A percentile compares a stretch with the other conserved stretches of the same genome.
Conservation (phyloP, 208 protist genomes). For the Leishmania mexicana region DNA sequence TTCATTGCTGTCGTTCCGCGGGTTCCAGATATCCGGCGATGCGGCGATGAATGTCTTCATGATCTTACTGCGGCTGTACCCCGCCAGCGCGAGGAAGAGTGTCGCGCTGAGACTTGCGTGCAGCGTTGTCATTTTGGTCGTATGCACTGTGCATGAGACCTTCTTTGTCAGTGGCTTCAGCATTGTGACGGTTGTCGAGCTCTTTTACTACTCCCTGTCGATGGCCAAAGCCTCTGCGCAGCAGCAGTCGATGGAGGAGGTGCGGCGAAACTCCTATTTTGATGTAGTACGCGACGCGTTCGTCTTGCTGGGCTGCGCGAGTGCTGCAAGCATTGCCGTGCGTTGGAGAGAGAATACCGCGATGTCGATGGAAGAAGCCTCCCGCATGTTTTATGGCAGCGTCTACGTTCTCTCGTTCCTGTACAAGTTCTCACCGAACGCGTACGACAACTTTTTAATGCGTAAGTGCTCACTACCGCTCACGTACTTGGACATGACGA, state of each 20-base stretch:
- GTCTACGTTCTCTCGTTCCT: slow-evolving; percentile 77
- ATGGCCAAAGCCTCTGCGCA: slow-evolving; percentile 47
- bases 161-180: slow-evolving; percentile 65
- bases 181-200: slow-evolving; percentile 52
- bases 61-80: slow-evolving; percentile 23
- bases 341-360: slow-evolving; percentile 3
- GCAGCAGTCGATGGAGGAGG: slow-evolving; percentile 34
- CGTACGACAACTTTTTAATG: slow-evolving; percentile 80
- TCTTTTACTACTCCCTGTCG: slow-evolving; percentile 63
- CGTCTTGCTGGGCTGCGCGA: slow-evolving; percentile 40
- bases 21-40: slow-evolving; percentile 69
- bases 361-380: slow-evolving; percentile 39
- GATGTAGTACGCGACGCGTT: slow-evolving; percentile 61
- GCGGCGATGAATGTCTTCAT: slow-evolving; percentile 64
- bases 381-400: slow-evolving; percentile 54
- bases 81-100: slow-evolving; percentile 11
- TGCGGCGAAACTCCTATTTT: slow-evolving; percentile 60
- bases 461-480: slow-evolving; percentile 72
- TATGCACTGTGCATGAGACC: slow-evolving; percentile 70
- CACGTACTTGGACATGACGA: slow-evolving; percentile 41
- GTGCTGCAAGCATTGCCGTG: slow-evolving; percentile 23
- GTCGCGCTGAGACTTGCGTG: slow-evolving; percentile 33
- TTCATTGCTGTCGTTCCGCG: slow-evolving; percentile 74
- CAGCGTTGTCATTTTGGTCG: slow-evolving; percentile 45
- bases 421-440: slow-evolving; percentile 74